Conservation (phyloP, 768 basidiomycete genomes). For the Tricholoma matsutake region DNA sequence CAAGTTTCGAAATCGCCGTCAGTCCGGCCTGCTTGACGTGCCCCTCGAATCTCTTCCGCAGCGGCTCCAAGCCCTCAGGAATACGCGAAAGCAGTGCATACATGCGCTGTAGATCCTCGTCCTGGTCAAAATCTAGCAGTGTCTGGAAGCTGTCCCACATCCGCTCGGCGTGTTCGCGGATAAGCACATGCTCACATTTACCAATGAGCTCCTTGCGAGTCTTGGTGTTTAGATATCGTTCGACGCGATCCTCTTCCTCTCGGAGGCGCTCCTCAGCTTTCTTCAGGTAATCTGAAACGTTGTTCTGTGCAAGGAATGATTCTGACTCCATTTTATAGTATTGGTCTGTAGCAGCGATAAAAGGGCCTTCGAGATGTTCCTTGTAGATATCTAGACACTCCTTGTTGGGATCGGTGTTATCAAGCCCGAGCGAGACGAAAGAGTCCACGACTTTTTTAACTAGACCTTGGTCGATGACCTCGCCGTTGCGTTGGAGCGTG, state of each 20-base stretch:
- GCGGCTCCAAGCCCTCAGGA: slow-evolving; percentile 86
- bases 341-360: slow-evolving; percentile 84
- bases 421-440: slow-evolving; percentile 94
- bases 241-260: slow-evolving; percentile 96
- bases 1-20: slow-evolving; percentile 76
- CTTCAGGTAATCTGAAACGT: slow-evolving; percentile 94
- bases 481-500: slow-evolving; percentile 92
- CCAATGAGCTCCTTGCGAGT: slow-evolving; percentile 83
- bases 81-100: slow-evolving; percentile 94
- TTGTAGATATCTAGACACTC: slow-evolving; percentile 95
- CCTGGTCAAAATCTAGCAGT: slow-evolving; percentile 90
- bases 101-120: slow-evolving; percentile 96
- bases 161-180: slow-evolving; percentile 81
- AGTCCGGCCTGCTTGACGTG: slow-evolving; percentile 94
- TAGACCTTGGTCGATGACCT: slow-evolving; percentile 92
- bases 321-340: slow-evolving; percentile 96
- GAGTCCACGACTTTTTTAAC: slow-evolving; percentile 97
- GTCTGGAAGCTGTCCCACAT: slow-evolving; percentile 98
- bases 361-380: slow-evolving; percentile 87
- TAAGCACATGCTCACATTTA: slow-evolving; percentile 93
- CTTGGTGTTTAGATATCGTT: slow-evolving; percentile 88
- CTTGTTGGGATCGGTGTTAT: slow-evolving; percentile 88
- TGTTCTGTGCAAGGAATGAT: slow-evolving; percentile 87
- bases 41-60: slow-evolving; percentile 91
- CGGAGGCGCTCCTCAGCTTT: slow-evolving; percentile 92